Percentiles rank a stretch among this genome's conserved stretches.
These are phyloP conservation scores for Marsdenia floribunda DNA, from an alignment of 257 asterid genomes.

Conservation along the genomic window DNA sequence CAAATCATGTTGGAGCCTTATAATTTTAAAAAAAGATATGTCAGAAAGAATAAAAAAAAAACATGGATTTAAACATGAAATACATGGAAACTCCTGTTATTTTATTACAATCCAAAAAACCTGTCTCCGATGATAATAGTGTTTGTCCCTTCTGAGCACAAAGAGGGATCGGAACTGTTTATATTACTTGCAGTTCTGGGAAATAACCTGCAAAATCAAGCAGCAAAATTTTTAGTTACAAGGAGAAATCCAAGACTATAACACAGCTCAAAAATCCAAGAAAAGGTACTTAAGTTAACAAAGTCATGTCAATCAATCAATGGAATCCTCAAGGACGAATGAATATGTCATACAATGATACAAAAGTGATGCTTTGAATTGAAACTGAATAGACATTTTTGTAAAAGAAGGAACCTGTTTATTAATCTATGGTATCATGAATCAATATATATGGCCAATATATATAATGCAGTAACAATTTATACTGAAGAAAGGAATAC, in stretches of 20 bases:
- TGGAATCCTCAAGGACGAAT: background rate
- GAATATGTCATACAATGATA: no score
- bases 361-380: background rate
- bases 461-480: background rate
- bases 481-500: background rate
- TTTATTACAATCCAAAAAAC: no score
- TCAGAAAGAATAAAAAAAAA: no score
- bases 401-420: background rate
- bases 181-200: constrained; percentile 2
- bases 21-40: no score
- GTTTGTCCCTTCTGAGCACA: background rate
- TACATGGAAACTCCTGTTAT: no score
- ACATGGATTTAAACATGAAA: no score
- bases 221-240: background rate
- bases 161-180: background rate
- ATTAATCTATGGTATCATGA: background rate
- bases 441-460: background rate
- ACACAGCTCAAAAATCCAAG: background rate
- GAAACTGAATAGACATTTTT: background rate
- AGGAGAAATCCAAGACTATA: no score
- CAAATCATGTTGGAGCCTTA: no score
- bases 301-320: background rate
- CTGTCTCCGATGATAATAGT: no score
- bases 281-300: background rate
- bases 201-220: constrained; percentile 15